Conservation (phyloP, 805 yeast genomes). For the Metschnikowia borealis region DNA sequence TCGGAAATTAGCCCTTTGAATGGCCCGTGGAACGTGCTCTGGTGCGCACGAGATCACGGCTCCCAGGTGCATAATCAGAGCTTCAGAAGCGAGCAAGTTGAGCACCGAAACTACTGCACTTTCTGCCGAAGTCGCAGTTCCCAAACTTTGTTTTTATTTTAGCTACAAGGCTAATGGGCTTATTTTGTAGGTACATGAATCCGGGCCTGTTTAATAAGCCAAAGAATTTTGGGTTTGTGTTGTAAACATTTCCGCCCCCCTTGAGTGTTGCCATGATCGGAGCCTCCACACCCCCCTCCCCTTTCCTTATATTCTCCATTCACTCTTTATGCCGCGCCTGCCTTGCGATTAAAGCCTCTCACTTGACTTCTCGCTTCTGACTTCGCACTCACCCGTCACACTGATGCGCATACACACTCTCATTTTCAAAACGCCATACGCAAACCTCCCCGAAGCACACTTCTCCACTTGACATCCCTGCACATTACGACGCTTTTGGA, state of each 20-base stretch:
- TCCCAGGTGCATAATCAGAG: not conserved
- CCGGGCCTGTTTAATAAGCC: not conserved
- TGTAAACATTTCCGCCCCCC: not conserved
- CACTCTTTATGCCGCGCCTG: not conserved
- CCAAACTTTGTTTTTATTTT: not conserved
- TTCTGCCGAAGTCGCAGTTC: not conserved
- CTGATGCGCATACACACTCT: not conserved
- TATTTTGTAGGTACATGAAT: not conserved
- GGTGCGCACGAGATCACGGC: not conserved
- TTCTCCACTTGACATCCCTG: not conserved
- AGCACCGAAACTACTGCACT: not conserved
- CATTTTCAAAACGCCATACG: slow-evolving; percentile 1
- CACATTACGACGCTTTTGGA: not conserved
- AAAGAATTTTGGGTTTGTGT: too few species aligned
- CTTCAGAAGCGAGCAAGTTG: not conserved
- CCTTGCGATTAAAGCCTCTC: not conserved
- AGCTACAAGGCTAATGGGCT: not conserved
- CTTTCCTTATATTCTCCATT: not conserved
- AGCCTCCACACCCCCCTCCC: not conserved
- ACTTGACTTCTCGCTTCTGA: not conserved
- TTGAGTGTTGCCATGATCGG: not conserved
- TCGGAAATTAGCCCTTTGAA: too few species aligned
- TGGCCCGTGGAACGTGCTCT: too few species aligned
- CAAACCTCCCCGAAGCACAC: not conserved
- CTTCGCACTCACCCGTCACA: slow-evolving; percentile 2